Conservation (phyloP, 2,329 filamentous ascomycete species). For the Dendryphion nanum region DNA sequence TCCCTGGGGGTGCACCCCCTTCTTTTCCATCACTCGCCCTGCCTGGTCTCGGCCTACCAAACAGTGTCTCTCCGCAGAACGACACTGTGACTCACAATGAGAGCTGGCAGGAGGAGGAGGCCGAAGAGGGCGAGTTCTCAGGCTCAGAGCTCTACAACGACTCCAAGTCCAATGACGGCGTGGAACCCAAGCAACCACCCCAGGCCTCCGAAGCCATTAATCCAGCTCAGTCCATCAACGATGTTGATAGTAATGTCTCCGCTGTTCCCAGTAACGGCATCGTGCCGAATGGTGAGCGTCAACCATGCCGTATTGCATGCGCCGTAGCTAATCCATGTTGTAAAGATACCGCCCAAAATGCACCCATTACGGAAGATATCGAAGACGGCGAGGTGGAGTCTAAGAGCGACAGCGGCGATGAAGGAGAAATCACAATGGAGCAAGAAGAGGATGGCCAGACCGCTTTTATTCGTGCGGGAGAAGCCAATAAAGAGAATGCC, state of each 20-base stretch:
- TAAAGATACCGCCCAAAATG: not conserved
- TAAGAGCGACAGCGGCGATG: not conserved
- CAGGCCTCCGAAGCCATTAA: not conserved
- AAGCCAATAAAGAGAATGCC: slow-evolving; percentile 47
- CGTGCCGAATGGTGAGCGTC: no score
- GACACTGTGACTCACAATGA: not conserved
- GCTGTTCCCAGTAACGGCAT: no score
- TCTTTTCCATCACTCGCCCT: slow-evolving; percentile 21
- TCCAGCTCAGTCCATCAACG: not conserved
- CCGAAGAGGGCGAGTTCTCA: slow-evolving; percentile 35
- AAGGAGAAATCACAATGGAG: slow-evolving; percentile 2
- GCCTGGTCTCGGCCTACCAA: slow-evolving; percentile 36
- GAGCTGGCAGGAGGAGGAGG: slow-evolving; percentile 6
- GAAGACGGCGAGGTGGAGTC: slow-evolving; percentile 5
- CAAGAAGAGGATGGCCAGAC: slow-evolving; percentile 25
- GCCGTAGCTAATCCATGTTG: not conserved
- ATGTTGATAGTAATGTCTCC: not conserved
- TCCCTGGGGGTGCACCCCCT: slow-evolving; percentile 22
- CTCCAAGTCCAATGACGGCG: slow-evolving; percentile 7
- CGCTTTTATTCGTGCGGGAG: slow-evolving; percentile 46
- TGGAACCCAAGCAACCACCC: not conserved
- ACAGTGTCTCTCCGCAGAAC: slow-evolving; percentile 1
- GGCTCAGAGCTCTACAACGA: slow-evolving; percentile 31
- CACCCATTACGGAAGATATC: slow-evolving; percentile 4
- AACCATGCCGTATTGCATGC: no score